A percentile compares a stretch with the other conserved stretches of the same genome.
Evolutionary conservation across 2,329 filamentous ascomycete genomes (phyloP).

Genomic region (Pseudocercospora musae): DNA sequence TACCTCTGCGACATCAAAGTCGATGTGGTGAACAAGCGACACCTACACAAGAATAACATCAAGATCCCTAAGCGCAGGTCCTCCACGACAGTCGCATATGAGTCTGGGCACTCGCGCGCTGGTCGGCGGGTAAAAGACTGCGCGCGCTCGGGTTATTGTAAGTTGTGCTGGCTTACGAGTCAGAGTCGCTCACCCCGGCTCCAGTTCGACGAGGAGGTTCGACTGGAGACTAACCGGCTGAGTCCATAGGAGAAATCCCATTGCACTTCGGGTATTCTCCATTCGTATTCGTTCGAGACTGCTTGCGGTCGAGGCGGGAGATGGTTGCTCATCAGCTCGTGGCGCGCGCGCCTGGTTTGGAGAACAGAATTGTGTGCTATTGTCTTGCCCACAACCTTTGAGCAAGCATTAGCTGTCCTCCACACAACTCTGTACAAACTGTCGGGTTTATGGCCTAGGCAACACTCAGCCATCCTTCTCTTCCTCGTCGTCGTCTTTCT

Average conservation of each 20-base stretch:
- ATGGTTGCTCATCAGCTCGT: not conserved
- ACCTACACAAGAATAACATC: not conserved
- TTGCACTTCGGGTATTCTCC: not conserved
- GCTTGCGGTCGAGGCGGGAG: not conserved
- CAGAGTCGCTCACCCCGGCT: not conserved
- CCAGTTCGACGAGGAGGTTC: not conserved
- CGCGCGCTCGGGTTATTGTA: not conserved
- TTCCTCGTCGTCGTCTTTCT: conserved; percentile 45
- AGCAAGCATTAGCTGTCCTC: too few relatives aligned
- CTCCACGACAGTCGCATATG: not conserved
- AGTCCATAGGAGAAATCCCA: not conserved
- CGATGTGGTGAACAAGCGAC: not conserved
- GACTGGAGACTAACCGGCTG: not conserved
- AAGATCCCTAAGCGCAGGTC: not conserved
- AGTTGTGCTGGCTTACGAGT: not conserved
- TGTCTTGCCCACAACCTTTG: not conserved
- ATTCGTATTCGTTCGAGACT: not conserved
- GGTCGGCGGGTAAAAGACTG: not conserved
- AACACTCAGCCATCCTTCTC: conserved; percentile 41
- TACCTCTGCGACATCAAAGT: not conserved
- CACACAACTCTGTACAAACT: too few relatives aligned
- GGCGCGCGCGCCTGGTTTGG: not conserved
- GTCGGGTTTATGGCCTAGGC: not conserved
- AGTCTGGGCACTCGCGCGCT: not conserved
- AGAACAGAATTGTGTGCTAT: not conserved